Base-by-base conservation (phyloP, 495 filamentous ascomycete species). In the Cercophora sp. region DNA sequence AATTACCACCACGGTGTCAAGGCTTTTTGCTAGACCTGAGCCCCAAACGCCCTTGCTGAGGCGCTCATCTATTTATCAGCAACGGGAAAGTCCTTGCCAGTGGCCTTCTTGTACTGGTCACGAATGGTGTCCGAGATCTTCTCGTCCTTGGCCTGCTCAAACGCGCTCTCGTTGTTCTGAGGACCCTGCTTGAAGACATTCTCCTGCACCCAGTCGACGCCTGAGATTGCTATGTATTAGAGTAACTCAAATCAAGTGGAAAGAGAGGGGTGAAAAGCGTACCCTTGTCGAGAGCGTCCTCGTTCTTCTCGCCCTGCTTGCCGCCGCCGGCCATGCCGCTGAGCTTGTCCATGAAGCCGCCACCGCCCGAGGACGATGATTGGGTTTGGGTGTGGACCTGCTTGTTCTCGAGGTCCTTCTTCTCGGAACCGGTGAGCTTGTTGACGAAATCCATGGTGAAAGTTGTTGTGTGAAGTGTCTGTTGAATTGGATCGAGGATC, bases 91-190 rank as follows among this genome's bases (percentile, higher is more conserved):
- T 87, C 82, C 18, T 68, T 76, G 24, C 85, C 84, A 1, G 79
- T 80, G 0, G 61, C 62, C n/a, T 60, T 68, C 76, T 83, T 86
- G 67, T 84, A 86, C 65, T 81, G 70, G 4, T 63, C 66, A 18
- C 85, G 77, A 46, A 87, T 81, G 63, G 79, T 76, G 46, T 84
- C 80, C 0, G 77, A 79, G 46, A 85, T 83, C 66, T 79, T 67
- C 65, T 88, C 84, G 57, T 87, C 85, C 70, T 87, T 87, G 54
- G 80, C 83, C 59, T 88, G 85, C 65, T 88, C 85, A 16, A 78
- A 56, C 5, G 85, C 85, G 36, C 70, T 79, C 67, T 88, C 85
- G 67, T 87, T 87, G 64, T 74, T 69, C 67, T 88, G 85, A 16
- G 72, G 59, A 4, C 85, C 85, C 50, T 78, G 70, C 8, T 80